Evolutionary conservation across 2,329 filamentous ascomycete species (phyloP), one percentile per base, ranked within the genome.

Genomic region (Claviceps sp.): DNA sequence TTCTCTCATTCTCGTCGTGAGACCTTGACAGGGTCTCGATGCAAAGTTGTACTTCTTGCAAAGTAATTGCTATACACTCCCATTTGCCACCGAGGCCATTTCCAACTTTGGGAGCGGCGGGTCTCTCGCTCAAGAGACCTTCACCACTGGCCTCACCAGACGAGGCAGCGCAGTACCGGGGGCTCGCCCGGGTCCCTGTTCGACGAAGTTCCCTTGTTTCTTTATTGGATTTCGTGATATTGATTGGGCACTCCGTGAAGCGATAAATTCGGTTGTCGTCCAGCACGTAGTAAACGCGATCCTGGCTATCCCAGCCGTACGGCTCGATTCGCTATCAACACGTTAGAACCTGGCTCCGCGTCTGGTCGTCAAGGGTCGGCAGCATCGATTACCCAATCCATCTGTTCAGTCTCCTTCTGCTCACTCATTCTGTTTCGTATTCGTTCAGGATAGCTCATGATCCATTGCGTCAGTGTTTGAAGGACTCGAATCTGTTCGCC

Each of bases 231-330:
- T 85, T 85, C n/a, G 75, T 72, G 2, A 74, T 65, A n/a, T 74
- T 70, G 5, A 75, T 69, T 6, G 81, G 79, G 26, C 85, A 77
- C 54, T 95, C 87, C n/a, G 86, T 88, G 55, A 85, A 76, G 52
- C 90, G 86, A 65, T 98, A 98, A 43, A 98, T 74, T 56, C 93
- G 81, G 61, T 96, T 94, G 65, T 98, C 93, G 60, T 97, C 91
- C 3, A 98, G 77, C 3, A 97, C 84, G 62, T 85, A 95, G 64
- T 97, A 95, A 38, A 82, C 83, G 40, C 88, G 84, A 57, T 95
- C 90, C 47, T 95, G 76, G 22, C 81, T 77, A 65, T 98, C 93
- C 82, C 88, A 97, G 9, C 93, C 93, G 56, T 85, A 83, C 0
- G 86, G 85, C 61, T 91, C 86, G 58, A 93, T 88, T 54, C 82